Percentiles rank a stretch among this genome's conserved stretches.
Conservation (phyloP, 1,284 basidiomycete species). For the Moniliella sp. region DNA sequence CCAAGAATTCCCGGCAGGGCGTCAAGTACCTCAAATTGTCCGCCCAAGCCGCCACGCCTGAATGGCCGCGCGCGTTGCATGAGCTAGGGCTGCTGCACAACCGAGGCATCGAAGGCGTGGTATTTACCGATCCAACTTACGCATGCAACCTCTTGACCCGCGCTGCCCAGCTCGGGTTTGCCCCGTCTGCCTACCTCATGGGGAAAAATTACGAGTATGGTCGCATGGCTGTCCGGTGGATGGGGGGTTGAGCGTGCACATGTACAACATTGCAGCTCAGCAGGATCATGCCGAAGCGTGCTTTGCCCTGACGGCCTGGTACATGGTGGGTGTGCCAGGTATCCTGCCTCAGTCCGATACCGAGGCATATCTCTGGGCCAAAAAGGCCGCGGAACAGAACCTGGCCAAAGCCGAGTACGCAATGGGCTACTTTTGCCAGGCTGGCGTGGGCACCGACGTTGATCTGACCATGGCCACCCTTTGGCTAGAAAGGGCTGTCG, state of each 20-base stretch:
- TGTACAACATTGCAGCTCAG: slow-evolving; percentile 65
- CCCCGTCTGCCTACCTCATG: slow-evolving; percentile 78
- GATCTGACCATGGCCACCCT: slow-evolving; percentile 41
- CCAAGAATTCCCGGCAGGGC: slow-evolving; percentile 73
- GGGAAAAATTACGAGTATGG: slow-evolving; percentile 99
- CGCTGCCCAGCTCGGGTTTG: slow-evolving; percentile 82
- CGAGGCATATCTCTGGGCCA: slow-evolving; percentile 52
- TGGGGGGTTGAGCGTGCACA: slow-evolving; percentile 85
- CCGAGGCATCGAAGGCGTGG: slow-evolving; percentile 79
- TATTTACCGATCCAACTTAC: slow-evolving; percentile 89
- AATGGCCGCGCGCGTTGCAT: slow-evolving; percentile 87
- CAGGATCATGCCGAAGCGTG: slow-evolving; percentile 89
- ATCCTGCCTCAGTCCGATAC: slow-evolving; percentile 93
- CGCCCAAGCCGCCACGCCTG: slow-evolving; percentile 51
- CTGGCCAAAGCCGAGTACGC: slow-evolving; percentile 47
- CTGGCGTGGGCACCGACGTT: slow-evolving; percentile 36
- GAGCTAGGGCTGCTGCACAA: slow-evolving; percentile 85
- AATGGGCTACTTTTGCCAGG: slow-evolving; percentile 88
- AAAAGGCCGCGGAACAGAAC: slow-evolving; percentile 30
- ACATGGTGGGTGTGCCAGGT: slow-evolving; percentile 88
- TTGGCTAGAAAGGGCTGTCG: slow-evolving; percentile 74
- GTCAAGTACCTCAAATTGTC: slow-evolving; percentile 95
- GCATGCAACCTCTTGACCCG: slow-evolving; percentile 80
- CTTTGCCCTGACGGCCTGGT: slow-evolving; percentile 95
- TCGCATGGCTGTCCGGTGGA: slow-evolving; percentile 94